phyloP scores from a whole-genome alignment of 1,139 yeast species.

The Magnusiomyces ingens region DNA sequence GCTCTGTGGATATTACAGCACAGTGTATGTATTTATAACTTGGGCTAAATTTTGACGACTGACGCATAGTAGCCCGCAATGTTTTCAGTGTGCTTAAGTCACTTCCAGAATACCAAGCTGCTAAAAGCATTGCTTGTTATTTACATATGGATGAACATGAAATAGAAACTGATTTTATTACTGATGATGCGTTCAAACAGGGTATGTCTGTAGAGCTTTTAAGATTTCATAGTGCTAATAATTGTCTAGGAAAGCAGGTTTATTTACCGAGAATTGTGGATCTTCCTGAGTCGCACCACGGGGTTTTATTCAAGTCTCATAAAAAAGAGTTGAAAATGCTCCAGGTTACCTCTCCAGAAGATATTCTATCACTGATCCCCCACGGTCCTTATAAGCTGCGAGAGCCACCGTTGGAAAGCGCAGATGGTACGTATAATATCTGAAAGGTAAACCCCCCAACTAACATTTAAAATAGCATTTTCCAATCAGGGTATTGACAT shows the following conservation, averaged over 20 bases:
- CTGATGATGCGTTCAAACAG: slow-evolving; percentile 42
- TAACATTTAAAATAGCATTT: slow-evolving; percentile 27
- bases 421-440: slow-evolving; percentile 16
- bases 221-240: neutral
- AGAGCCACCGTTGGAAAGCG: slow-evolving; percentile 48
- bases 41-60: neutral
- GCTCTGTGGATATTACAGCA: slow-evolving; percentile 16
- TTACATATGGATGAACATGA: slow-evolving; percentile 65
- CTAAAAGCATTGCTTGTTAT: slow-evolving; percentile 51
- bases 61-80: slow-evolving; percentile 22
- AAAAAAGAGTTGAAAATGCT: slow-evolving; percentile 54
- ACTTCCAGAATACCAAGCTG: slow-evolving; percentile 38
- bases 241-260: slow-evolving; percentile 27
- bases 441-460: neutral
- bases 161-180: slow-evolving; percentile 47
- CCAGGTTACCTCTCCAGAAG: slow-evolving; percentile 38
- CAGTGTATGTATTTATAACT: slow-evolving; percentile 20
- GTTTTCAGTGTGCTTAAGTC: slow-evolving; percentile 32
- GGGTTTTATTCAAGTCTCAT: slow-evolving; percentile 32
- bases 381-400: slow-evolving; percentile 59
- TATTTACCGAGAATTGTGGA: slow-evolving; percentile 34
- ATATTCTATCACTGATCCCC: slow-evolving; percentile 48
- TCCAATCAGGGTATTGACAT: slow-evolving; percentile 49
- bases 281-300: slow-evolving; percentile 15
- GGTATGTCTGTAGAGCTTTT: slow-evolving; percentile 27